These are phyloP conservation scores for Clathrus columnatus DNA, from an alignment of 768 basidiomycete species.

Conservation along the genomic window DNA sequence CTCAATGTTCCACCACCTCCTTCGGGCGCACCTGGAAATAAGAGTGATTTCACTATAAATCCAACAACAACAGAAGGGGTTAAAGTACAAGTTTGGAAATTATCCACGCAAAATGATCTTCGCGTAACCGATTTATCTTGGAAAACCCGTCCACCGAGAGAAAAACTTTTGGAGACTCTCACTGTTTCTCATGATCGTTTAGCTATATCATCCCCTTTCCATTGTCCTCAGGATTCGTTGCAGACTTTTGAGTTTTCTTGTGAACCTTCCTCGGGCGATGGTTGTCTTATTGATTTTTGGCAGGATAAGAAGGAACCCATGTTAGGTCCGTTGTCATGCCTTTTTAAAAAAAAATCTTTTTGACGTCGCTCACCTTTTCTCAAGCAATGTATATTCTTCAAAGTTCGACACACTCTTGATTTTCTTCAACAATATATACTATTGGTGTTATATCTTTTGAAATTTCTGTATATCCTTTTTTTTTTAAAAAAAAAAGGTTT, in stretches of 20 bases:
- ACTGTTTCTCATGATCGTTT: not conserved
- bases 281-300: slow-evolving; percentile 3
- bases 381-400: too few species aligned
- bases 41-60: not conserved
- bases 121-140: not conserved
- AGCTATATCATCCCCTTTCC: not conserved
- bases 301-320: slow-evolving; percentile 6
- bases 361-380: too few species aligned
- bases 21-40: not conserved
- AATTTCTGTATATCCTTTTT: too few species aligned
- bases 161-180: not conserved
- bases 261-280: not conserved
- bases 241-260: slow-evolving; percentile 1
- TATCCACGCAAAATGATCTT: not conserved
- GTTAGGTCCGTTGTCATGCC: not conserved
- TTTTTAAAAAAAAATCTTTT: too few species aligned
- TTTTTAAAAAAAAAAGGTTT: too few species aligned
- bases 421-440: too few species aligned
- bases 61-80: not conserved
- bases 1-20: not conserved
- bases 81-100: not conserved
- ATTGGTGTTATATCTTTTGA: too few species aligned
- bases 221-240: not conserved
- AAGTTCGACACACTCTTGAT: too few species aligned
- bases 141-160: not conserved